Evolutionary conservation across 1,139 yeast species (phyloP).

Genomic region (Debaryomycetaceae sp.): DNA sequence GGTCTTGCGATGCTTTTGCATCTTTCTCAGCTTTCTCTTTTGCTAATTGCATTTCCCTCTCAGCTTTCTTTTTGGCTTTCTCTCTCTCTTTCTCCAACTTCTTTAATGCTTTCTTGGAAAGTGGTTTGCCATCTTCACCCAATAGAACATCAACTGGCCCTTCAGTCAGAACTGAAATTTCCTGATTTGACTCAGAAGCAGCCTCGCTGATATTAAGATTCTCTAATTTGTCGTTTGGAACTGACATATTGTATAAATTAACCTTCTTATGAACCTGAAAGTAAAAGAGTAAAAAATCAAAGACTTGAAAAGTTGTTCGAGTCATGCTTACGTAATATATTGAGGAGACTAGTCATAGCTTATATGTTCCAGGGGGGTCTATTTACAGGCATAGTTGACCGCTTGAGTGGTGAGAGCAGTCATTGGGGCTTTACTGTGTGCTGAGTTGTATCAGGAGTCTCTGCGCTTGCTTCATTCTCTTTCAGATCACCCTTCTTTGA

Average conservation of each 20-base stretch:
- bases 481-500: constrained; percentile 9
- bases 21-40: constrained; percentile 84
- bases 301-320: background rate
- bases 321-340: background rate
- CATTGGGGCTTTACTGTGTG: too few species aligned
- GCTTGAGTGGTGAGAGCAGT: too few species aligned
- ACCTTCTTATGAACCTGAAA: background rate
- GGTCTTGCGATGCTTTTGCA: constrained; percentile 65
- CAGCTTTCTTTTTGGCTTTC: constrained; percentile 90
- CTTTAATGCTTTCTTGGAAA: constrained; percentile 92
- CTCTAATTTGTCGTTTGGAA: constrained; percentile 31
- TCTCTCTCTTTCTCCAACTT: constrained; percentile 91
- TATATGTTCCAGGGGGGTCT: too few species aligned
- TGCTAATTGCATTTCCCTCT: constrained; percentile 84
- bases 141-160: constrained; percentile 34
- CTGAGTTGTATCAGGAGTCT: background rate
- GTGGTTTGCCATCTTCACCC: constrained; percentile 88
- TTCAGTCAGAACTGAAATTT: background rate
- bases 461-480: constrained; percentile 8
- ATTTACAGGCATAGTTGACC: too few species aligned
- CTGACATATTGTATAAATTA: constrained; percentile 27
- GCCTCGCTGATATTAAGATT: constrained; percentile 26
- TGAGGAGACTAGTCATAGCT: too few species aligned
- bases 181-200: constrained; percentile 11
- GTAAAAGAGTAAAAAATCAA: background rate